A percentile compares a stretch with the other conserved stretches of the same genome.
Conservation (phyloP, 345 rosid species). For the Melaleuca alternifolia region DNA sequence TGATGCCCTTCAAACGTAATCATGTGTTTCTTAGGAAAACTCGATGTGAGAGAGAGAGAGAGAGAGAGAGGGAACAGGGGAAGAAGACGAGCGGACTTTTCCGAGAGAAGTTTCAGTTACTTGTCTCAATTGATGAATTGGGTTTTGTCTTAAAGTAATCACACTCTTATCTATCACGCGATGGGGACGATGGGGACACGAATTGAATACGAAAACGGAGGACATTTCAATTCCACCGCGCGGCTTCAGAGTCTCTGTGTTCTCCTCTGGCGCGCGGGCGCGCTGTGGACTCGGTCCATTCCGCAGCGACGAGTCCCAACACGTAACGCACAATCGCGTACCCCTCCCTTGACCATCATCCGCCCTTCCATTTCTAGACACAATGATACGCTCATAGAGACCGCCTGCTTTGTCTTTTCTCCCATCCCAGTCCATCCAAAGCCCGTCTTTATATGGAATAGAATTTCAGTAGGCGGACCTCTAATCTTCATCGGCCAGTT, state of each 20-base stretch:
- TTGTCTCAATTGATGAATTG: neutral
- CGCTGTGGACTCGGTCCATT: neutral
- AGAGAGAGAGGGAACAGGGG: neutral
- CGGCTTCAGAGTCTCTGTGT: neutral
- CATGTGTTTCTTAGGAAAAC: neutral
- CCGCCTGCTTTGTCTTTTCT: neutral
- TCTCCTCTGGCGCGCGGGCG: neutral
- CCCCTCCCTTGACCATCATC: neutral
- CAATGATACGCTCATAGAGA: neutral
- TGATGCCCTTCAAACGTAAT: neutral
- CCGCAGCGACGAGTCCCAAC: neutral
- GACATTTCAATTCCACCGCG: neutral
- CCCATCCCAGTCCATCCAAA: neutral
- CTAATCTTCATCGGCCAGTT: neutral
- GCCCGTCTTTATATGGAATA: too few relatives aligned
- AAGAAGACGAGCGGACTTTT: neutral
- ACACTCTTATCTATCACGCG: neutral
- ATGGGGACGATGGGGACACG: neutral
- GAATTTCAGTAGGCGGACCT: rapidly evolving
- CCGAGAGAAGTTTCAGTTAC: neutral
- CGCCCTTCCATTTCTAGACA: neutral
- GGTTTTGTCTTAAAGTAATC: neutral
- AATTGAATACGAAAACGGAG: neutral
- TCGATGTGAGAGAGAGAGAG: neutral
- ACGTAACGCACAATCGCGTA: neutral